These are phyloP conservation scores for Lachnellula occidentalis DNA, from an alignment of 2,329 filamentous ascomycete species.

Conservation along the genomic window DNA sequence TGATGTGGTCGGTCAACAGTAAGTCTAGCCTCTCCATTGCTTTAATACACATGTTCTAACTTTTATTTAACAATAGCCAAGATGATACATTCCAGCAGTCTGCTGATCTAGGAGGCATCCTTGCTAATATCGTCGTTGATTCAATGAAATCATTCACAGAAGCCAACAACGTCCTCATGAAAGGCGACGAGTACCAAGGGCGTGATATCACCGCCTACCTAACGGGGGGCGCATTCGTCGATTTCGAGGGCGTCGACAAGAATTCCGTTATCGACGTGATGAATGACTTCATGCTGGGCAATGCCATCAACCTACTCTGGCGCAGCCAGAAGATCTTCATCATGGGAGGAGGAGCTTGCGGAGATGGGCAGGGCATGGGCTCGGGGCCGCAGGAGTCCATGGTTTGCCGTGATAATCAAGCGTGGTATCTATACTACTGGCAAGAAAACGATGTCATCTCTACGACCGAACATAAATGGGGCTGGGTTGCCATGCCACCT, in stretches of 20 bases:
- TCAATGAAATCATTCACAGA: neutral
- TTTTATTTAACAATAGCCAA: neutral
- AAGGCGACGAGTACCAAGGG: neutral
- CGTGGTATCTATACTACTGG: neutral
- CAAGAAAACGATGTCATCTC: neutral
- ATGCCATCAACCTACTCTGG: neutral
- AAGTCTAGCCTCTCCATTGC: neutral
- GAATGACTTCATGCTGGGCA: neutral
- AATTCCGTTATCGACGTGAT: neutral
- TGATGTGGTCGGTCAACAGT: neutral
- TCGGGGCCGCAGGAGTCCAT: neutral
- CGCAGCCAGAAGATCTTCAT: neutral
- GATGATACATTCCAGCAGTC: neutral
- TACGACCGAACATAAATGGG: neutral
- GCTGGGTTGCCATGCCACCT: neutral
- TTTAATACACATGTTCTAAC: neutral
- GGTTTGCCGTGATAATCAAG: neutral
- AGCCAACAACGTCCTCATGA: neutral
- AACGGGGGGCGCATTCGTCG: neutral
- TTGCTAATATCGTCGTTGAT: neutral
- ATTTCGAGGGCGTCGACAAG: neutral
- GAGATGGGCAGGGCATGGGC: neutral
- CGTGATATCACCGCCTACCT: neutral
- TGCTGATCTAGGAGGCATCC: neutral
- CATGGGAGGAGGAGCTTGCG: neutral